These are phyloP conservation scores for Dissophora globulifera DNA, from an alignment of 192 early-diverging fungal species.

Conservation along the genomic window DNA sequence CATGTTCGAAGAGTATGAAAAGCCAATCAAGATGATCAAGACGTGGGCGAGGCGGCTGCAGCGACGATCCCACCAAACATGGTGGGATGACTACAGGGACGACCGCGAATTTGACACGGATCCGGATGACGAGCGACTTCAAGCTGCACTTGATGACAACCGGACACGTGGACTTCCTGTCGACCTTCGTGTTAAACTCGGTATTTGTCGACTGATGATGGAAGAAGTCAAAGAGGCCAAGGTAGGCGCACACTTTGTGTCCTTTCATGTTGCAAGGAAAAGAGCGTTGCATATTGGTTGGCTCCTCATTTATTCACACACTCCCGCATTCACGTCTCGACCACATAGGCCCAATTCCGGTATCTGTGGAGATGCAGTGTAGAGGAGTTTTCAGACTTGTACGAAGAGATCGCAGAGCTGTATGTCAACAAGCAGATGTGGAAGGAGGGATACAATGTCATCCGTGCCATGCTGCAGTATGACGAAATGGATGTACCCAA, in stretches of 20 bases:
- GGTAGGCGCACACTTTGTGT: slow-evolving; percentile 47
- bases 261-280: background rate
- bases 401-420: slow-evolving; percentile 79
- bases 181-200: slow-evolving; percentile 89
- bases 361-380: slow-evolving; percentile 63
- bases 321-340: background rate
- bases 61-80: slow-evolving; percentile 67
- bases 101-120: slow-evolving; percentile 71
- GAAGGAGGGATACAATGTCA: slow-evolving; percentile 69
- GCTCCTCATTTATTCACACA: too few species aligned
- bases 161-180: slow-evolving; percentile 70
- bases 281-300: background rate
- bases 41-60: slow-evolving; percentile 76
- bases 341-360: slow-evolving; percentile 70
- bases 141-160: slow-evolving; percentile 32
- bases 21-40: slow-evolving; percentile 76
- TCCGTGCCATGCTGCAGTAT: slow-evolving; percentile 60
- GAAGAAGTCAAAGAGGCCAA: slow-evolving; percentile 75
- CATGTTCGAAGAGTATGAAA: slow-evolving; percentile 79
- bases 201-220: slow-evolving; percentile 79
- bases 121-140: slow-evolving; percentile 40
- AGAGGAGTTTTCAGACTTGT: slow-evolving; percentile 72
- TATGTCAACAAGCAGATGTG: slow-evolving; percentile 73
- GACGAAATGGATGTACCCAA: slow-evolving; percentile 54
- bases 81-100: slow-evolving; percentile 71